Percentiles rank a stretch among this genome's conserved stretches.
Conservation (phyloP, 2,329 filamentous ascomycete species). For the Lasiodiplodia theobromae region DNA sequence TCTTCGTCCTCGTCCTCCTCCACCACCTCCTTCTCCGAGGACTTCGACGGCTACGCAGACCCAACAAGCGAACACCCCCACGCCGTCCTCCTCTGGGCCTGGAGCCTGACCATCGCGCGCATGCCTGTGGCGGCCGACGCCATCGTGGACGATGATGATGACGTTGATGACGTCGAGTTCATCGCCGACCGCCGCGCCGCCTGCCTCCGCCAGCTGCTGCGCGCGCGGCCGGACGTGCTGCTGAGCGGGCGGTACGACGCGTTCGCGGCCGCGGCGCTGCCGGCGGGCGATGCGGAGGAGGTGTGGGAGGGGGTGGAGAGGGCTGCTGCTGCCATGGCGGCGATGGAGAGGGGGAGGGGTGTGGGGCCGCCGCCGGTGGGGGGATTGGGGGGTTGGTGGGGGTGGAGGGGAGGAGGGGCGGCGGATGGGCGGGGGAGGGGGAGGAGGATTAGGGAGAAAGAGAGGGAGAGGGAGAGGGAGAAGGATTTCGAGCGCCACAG, state of each 20-base stretch:
- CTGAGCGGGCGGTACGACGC: background rate
- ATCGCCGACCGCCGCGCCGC: constrained; percentile 5
- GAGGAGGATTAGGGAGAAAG: too few species aligned
- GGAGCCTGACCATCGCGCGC: constrained; percentile 10
- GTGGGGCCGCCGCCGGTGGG: too few species aligned
- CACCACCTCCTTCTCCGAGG: background rate
- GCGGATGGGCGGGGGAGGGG: too few species aligned
- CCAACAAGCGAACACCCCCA: background rate
- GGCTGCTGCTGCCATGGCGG: background rate
- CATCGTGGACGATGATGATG: too few species aligned
- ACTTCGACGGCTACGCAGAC: background rate
- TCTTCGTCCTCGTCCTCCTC: too few species aligned
- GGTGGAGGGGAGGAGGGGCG: too few species aligned
- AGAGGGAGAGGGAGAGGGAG: background rate
- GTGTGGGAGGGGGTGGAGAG: constrained; percentile 1
- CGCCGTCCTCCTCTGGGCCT: constrained; percentile 24
- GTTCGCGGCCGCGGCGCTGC: background rate
- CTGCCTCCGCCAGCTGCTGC: constrained; percentile 7
- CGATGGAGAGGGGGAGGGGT: too few species aligned
- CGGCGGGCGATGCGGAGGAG: background rate
- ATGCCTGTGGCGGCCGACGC: background rate
- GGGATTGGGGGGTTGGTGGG: too few species aligned
- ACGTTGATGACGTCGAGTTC: background rate
- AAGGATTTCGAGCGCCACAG: background rate
- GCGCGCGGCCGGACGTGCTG: constrained; percentile 15